Base-by-base conservation (phyloP, 176 grass and related monocot species). In the Avena sativa region DNA sequence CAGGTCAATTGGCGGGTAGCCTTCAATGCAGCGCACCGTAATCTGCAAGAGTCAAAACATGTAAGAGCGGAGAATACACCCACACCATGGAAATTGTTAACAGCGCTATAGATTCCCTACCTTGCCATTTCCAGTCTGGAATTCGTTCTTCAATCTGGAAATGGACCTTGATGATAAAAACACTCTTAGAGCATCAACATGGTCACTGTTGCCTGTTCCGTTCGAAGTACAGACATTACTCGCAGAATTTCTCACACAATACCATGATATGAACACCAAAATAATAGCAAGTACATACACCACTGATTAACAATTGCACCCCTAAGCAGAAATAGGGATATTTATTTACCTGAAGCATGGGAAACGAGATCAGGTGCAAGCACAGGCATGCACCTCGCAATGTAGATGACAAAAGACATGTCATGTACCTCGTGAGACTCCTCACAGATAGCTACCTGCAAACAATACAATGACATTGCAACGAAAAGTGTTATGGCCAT, bases 121-220 rank as follows among this genome's bases (percentile, higher is more conserved):
- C 90, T 89, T 90, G 80, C 93, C 97, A 58, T 91, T 96, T 80
- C 93, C 85, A 74, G n/a, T 51, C 79, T 90, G 94, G 80, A 98
- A 91, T 80, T 96, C 90, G 0, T 38, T 83, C 80, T 91, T 98
- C 92, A 96, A 84, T 86, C 84, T 94, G 51, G 65, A 93, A 84
- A 94, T 81, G 58, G 90, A 91, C 60, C 87, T 94, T 81, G 96
- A 98, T 32, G 30, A n/a, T 17, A 96, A 49, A 93, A 96, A 96
- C 76, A 81, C 86, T 79, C 79, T 84, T 49, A 96, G 78, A 16
- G 87, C 92, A 34, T 93, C 93, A 32, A 77, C 83, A 71, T 93
- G 92, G 75, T 90, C 85, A 21, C 53, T 87, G 84, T 98, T 91
- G 85, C 86, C 96, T 98, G 85, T 55, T 89, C 16, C 80, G 78